These are phyloP conservation scores for Candida yuanshanica DNA, from an alignment of 805 yeast species.

Conservation along the genomic window DNA sequence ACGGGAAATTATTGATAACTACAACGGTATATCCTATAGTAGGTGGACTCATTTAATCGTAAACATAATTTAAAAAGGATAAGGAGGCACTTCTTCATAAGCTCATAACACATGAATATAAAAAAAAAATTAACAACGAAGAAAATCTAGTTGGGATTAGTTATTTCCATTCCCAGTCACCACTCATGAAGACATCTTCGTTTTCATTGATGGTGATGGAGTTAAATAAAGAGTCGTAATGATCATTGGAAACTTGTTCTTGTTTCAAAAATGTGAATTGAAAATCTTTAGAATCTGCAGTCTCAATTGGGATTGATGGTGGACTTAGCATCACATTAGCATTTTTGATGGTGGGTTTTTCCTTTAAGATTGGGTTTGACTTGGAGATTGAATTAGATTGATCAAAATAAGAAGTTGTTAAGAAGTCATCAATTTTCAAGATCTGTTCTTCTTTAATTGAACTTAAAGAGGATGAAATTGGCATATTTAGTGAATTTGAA, in stretches of 20 bases:
- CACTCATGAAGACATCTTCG: conserved; percentile 9
- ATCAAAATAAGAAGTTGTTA: conserved; percentile 21
- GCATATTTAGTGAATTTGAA: conserved; percentile 10
- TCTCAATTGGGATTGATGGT: conserved; percentile 7
- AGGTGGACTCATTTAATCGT: not conserved
- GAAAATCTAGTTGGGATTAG: not conserved
- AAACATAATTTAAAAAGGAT: not conserved
- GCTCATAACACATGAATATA: not conserved
- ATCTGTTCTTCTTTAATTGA: conserved; percentile 22
- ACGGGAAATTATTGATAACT: too few relatives aligned
- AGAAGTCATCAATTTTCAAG: conserved; percentile 21
- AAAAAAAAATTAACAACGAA: not conserved
- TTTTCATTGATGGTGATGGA: conserved; percentile 6
- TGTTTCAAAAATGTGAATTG: conserved; percentile 22
- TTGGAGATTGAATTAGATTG: conserved; percentile 11
- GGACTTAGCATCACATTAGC: conserved; percentile 2
- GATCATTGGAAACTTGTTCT: conserved; percentile 6
- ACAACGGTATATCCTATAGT: not conserved
- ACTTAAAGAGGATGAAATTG: conserved; percentile 14
- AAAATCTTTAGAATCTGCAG: conserved; percentile 6
- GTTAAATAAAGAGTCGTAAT: conserved; percentile 14
- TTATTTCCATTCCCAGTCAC: conserved; percentile 20
- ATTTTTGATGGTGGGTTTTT: not conserved
- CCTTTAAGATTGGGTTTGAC: conserved; percentile 2
- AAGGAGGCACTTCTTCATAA: not conserved